A percentile compares a stretch with the other conserved stretches of the same genome.
These are phyloP conservation scores for Elsinoe fawcettii DNA, from an alignment of 2,329 filamentous ascomycete species.

Conservation along the genomic window DNA sequence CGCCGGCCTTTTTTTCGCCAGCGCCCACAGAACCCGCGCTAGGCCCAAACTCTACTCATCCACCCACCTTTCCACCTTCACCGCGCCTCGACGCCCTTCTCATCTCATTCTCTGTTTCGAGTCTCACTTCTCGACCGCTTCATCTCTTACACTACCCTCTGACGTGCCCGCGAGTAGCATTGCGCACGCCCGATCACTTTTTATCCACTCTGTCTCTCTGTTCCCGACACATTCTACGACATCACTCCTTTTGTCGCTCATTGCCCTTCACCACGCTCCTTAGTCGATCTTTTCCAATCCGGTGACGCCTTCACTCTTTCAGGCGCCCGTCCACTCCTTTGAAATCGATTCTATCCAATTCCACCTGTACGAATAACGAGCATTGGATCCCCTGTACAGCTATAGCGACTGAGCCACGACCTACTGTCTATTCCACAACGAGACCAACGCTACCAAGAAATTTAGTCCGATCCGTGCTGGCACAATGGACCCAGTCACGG, in stretches of 20 bases:
- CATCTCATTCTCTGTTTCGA: slow-evolving; percentile 15
- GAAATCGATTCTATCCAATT: slow-evolving; percentile 11
- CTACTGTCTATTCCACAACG: slow-evolving; percentile 13
- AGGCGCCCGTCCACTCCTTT: slow-evolving; percentile 25
- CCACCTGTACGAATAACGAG: slow-evolving; percentile 11
- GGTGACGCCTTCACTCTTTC: slow-evolving; percentile 26
- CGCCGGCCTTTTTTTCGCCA: neutral
- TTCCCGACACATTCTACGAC: slow-evolving; percentile 15
- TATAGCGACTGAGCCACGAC: neutral
- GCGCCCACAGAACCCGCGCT: slow-evolving; percentile 3
- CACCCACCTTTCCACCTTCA: slow-evolving; percentile 9
- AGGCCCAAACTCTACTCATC: slow-evolving; percentile 11
- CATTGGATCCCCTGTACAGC: slow-evolving; percentile 14
- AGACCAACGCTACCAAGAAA: neutral
- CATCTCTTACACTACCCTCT: slow-evolving; percentile 11
- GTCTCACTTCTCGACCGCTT: slow-evolving; percentile 15
- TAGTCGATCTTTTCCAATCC: slow-evolving; percentile 19
- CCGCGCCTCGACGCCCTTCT: slow-evolving; percentile 13
- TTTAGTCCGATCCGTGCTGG: slow-evolving; percentile 7
- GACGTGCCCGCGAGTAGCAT: slow-evolving; percentile 1
- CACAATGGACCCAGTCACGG: slow-evolving; percentile 25
- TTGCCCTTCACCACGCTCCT: slow-evolving; percentile 21
- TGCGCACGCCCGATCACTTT: slow-evolving; percentile 6
- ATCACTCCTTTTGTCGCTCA: slow-evolving; percentile 29
- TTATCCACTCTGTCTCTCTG: slow-evolving; percentile 8